Evolutionary conservation across 2,329 filamentous ascomycete genomes (phyloP).

Genomic region (Arachnopeziza araneosa): DNA sequence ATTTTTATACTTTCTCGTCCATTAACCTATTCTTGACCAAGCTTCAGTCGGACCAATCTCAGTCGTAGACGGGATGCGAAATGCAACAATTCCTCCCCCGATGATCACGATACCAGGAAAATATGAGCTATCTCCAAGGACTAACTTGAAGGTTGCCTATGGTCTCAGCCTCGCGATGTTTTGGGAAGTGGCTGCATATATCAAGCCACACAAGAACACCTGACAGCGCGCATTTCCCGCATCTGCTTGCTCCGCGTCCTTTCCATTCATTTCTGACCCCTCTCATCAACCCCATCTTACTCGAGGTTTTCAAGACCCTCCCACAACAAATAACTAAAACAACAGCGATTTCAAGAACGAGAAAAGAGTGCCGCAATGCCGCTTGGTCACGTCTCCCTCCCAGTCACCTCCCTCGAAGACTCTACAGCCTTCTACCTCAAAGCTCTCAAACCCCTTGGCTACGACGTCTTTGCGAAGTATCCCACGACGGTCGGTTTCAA

Average conservation of each 20-base stretch:
- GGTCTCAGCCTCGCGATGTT: conserved; percentile 2
- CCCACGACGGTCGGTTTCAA: conserved; percentile 3
- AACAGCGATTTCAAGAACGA: background rate
- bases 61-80: no score
- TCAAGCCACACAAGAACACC: background rate
- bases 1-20: no score
- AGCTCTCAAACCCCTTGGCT: conserved; percentile 11
- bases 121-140: background rate
- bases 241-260: background rate
- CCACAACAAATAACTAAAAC: no score
- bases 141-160: background rate
- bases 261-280: background rate
- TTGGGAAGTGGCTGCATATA: conserved; percentile 4
- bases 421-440: conserved; percentile 13
- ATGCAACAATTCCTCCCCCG: no score
- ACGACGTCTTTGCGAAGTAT: conserved; percentile 6
- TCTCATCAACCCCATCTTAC: no score
- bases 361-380: conserved; percentile 2
- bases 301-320: no score
- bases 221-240: background rate
- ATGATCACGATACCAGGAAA: background rate
- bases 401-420: conserved; percentile 3
- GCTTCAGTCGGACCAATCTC: no score
- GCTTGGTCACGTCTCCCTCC: conserved; percentile 14
- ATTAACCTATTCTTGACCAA: no score